A percentile compares a stretch with the other conserved stretches of the same genome.
These are phyloP conservation scores for Brassica rapa DNA, from an alignment of 345 rosid genomes.

Conservation along the genomic window DNA sequence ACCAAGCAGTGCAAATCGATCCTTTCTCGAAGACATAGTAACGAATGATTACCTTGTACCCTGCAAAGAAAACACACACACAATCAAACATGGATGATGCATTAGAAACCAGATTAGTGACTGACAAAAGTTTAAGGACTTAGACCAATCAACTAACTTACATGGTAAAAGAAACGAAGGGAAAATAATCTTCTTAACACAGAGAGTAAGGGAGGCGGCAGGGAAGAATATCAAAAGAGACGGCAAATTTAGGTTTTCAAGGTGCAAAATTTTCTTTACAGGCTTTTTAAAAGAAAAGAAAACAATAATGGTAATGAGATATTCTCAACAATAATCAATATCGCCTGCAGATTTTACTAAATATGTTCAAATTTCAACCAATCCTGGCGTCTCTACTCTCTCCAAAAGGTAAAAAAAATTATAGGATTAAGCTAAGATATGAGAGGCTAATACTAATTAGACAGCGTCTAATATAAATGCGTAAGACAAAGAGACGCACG, in stretches of 20 bases:
- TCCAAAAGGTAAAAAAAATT: conserved; percentile 20
- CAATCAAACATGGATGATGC: conserved; percentile 23
- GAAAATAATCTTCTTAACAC: neutral
- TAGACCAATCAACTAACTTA: neutral
- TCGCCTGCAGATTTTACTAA: conserved; percentile 16
- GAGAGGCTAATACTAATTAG: conserved; percentile 11
- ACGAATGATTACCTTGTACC: conserved; percentile 75
- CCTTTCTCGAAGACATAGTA: conserved; percentile 34
- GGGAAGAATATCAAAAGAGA: conserved; percentile 14
- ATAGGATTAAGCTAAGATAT: conserved; percentile 20
- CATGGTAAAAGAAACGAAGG: neutral
- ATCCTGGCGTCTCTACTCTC: neutral
- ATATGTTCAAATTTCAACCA: conserved; percentile 24
- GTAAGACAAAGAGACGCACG: conserved; percentile 49
- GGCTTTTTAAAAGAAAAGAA: neutral
- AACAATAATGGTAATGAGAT: conserved; percentile 20
- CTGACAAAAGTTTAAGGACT: neutral
- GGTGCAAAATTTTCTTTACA: neutral
- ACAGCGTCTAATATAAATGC: conserved; percentile 20
- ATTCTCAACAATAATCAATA: conserved; percentile 10
- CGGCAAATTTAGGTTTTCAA: neutral
- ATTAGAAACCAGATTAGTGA: conserved; percentile 10
- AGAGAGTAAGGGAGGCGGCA: conserved; percentile 3
- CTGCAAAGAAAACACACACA: conserved; percentile 58
- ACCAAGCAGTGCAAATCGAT: conserved; percentile 25